phyloP scores from a whole-genome alignment of 441 rosid species.

The Gossypium davidsonii region DNA sequence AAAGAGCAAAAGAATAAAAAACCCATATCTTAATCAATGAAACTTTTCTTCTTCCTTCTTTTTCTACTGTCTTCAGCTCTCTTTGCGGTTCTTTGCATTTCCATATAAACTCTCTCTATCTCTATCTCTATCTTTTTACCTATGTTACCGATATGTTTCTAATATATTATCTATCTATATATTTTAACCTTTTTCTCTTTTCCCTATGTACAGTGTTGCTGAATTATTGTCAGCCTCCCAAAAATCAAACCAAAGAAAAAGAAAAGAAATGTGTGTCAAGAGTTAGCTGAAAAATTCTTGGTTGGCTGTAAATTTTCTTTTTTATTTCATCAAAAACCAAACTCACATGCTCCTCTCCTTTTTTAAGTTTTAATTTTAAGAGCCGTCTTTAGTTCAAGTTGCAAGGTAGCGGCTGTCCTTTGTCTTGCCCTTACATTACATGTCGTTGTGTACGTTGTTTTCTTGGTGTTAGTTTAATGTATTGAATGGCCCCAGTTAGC shows the following conservation, averaged over 20 bases:
- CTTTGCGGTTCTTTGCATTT: slow-evolving; percentile 20
- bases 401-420: slow-evolving; percentile 4
- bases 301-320: slow-evolving; percentile 3
- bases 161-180: background rate
- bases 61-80: slow-evolving; percentile 15
- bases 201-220: slow-evolving; percentile 11
- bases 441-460: background rate
- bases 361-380: background rate
- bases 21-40: slow-evolving; percentile 8
- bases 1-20: background rate
- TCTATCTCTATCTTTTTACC: background rate
- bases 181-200: background rate
- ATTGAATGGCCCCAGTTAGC: background rate
- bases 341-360: background rate
- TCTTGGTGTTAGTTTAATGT: background rate
- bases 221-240: slow-evolving; percentile 19
- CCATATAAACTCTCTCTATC: slow-evolving; percentile 18
- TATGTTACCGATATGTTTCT: background rate
- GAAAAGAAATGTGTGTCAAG: slow-evolving; percentile 17
- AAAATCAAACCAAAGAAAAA: background rate
- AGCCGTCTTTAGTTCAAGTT: background rate
- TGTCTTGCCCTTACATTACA: background rate
- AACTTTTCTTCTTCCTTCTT: slow-evolving; percentile 29
- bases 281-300: slow-evolving; percentile 18
- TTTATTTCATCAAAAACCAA: background rate